Evolutionary conservation across 441 rosid genomes (phyloP).

Genomic region (Dalechampia spathulata): DNA sequence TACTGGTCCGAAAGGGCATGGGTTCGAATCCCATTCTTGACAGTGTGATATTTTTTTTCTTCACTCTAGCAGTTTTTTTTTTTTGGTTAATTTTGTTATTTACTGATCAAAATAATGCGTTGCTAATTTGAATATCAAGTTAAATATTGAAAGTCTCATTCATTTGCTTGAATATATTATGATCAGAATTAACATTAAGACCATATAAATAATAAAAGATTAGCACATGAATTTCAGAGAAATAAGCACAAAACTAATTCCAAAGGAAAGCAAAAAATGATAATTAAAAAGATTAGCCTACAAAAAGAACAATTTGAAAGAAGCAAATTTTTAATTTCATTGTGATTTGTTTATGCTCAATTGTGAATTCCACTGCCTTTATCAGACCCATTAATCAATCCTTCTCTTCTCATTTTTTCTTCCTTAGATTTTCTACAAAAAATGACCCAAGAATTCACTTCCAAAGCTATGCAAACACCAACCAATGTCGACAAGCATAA

Average conservation of each 20-base stretch:
- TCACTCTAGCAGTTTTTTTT: too few relatives aligned
- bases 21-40: constrained; percentile 88
- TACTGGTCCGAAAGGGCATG: constrained; percentile 87
- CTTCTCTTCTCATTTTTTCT: constrained; percentile 83
- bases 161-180: too few relatives aligned
- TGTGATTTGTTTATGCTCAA: neutral
- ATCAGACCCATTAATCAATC: constrained; percentile 44
- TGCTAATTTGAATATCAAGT: too few relatives aligned
- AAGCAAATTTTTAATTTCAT: neutral
- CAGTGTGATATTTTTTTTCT: too few relatives aligned
- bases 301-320: neutral
- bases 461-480: constrained; percentile 78
- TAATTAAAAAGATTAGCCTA: neutral
- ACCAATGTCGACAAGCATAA: constrained; percentile 61
- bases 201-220: too few relatives aligned
- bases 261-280: neutral
- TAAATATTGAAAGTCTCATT: too few relatives aligned
- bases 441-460: constrained; percentile 88
- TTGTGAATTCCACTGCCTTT: constrained; percentile 47
- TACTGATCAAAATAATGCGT: too few relatives aligned
- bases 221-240: too few relatives aligned
- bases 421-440: constrained; percentile 91
- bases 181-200: too few relatives aligned
- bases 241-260: neutral
- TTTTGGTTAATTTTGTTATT: too few relatives aligned